These are phyloP conservation scores for Colletotrichum gloeosporioides DNA, from an alignment of 2,329 filamentous ascomycete genomes.

Conservation along the genomic window DNA sequence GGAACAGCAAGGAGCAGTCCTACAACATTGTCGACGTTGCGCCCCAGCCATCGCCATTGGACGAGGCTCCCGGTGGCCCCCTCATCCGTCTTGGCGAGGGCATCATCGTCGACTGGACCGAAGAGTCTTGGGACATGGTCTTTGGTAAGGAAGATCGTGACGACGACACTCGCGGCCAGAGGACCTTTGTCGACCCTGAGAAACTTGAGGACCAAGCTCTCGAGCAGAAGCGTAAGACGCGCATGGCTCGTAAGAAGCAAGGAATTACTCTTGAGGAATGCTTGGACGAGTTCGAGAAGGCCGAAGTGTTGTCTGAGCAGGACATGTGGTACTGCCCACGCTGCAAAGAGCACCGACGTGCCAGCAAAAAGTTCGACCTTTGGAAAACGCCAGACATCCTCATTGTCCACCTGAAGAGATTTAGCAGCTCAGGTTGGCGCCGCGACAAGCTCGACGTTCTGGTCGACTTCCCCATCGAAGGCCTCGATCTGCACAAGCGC, in stretches of 20 bases:
- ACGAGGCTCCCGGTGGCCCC: constrained; percentile 53
- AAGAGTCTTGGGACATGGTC: constrained; percentile 71
- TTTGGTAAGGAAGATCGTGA: constrained; percentile 57
- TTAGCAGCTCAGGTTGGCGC: constrained; percentile 82
- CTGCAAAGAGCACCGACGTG: constrained; percentile 91
- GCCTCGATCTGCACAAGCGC: constrained; percentile 80
- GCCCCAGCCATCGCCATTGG: constrained; percentile 23
- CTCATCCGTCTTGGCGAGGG: constrained; percentile 83
- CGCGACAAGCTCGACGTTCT: constrained; percentile 90
- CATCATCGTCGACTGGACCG: constrained; percentile 85
- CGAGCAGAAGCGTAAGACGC: constrained; percentile 64
- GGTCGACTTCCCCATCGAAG: constrained; percentile 90
- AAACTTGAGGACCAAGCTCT: constrained; percentile 69
- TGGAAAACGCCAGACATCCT: constrained; percentile 97
- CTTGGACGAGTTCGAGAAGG: constrained; percentile 91
- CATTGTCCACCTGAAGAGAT: constrained; percentile 93
- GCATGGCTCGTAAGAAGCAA: constrained; percentile 58
- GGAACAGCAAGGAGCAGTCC: constrained; percentile 39
- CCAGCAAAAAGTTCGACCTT: constrained; percentile 94
- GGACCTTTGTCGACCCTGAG: constrained; percentile 60
- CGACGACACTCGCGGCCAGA: constrained; percentile 59
- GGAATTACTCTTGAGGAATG: constrained; percentile 90
- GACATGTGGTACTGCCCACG: constrained; percentile 98
- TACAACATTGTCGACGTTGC: constrained; percentile 30
- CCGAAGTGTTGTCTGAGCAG: constrained; percentile 91